These are phyloP conservation scores for Artomyces pyxidatus DNA, from an alignment of 768 basidiomycete genomes.

Conservation along the genomic window DNA sequence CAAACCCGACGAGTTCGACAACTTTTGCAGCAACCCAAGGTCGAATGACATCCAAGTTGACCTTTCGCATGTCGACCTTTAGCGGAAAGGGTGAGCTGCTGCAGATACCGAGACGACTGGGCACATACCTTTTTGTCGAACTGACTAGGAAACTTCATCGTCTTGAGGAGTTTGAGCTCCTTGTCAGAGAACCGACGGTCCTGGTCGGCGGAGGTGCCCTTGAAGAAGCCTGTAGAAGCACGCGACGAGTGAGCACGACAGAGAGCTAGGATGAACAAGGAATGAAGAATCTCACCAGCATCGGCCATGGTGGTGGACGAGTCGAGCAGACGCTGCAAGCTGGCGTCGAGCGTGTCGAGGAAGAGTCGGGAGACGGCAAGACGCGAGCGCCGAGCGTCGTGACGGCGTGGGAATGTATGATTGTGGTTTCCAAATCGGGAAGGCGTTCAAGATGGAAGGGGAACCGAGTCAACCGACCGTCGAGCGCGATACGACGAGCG, in stretches of 20 bases:
- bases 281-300: conserved; percentile 9
- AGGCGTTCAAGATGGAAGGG: not conserved
- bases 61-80: conserved; percentile 92
- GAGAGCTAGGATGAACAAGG: not conserved
- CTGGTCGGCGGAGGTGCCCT: conserved; percentile 85
- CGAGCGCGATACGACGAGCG: too few species aligned
- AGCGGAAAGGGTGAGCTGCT: not conserved
- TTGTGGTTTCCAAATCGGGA: not conserved
- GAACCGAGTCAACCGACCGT: too few species aligned
- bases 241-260: not conserved
- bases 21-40: conserved; percentile 96
- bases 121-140: conserved; percentile 74
- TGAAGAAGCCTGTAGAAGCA: conserved; percentile 58
- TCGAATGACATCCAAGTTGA: conserved; percentile 84
- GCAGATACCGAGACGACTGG: too few species aligned
- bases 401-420: not conserved
- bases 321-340: not conserved
- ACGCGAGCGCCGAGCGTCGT: not conserved
- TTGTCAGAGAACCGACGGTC: conserved; percentile 94
- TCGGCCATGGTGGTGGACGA: conserved; percentile 11
- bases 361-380: not conserved
- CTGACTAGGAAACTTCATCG: conserved; percentile 84
- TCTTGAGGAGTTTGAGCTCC: conserved; percentile 80
- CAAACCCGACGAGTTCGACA: conserved; percentile 82
- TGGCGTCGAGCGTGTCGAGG: not conserved